Base-by-base conservation (phyloP, 768 basidiomycete species). In the Wakefieldia striispora region DNA sequence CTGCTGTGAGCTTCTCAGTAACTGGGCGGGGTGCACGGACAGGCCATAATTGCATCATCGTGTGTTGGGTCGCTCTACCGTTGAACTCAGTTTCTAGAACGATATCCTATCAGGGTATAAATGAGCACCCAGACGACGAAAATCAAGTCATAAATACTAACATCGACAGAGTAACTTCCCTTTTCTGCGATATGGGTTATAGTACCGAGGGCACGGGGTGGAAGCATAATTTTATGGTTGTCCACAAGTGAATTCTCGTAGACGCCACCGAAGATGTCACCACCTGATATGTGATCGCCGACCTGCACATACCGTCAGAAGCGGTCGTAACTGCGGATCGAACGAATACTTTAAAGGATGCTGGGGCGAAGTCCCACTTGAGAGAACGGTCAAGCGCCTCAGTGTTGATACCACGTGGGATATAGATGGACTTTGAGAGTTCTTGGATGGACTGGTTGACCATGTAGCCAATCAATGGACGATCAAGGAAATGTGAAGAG, bases 41-140 rank as follows among this genome's bases (percentile, higher is more conserved):
- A 57, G 97, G 97, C 97, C 97, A 99, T 27, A 95, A 75, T 64
- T 99, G 97, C 91, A 97, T 90, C 83, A 99, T 85, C 16, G 89
- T 86, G 68, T 98, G 95, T 61, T 94, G 80, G 13, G 93, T 88
- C 34, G 77, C 86, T 74, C 94, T 93, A 57, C 95, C 97, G 55
- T 98, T 85, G 63, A 99, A 98, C 65, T 98, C 97, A 7, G 95
- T 97, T 72, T 99, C 97, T 41, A 97, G 75, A 19, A 99, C 89
- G 44, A 95, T 78, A 66, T 99, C 97, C 92, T 97, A 44, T 36
- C 3, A 23, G 14, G 6, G 42, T 47, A 31, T 23, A 11, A 44
- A 34, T 47, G 47, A 41, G 50, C 27, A 45, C 24, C 47, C 27
- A 12, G 17, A 37, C 29, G 7, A 46, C 20, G 34, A 50, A 31